Evolutionary conservation across 176 grass and related monocot species (phyloP).

Genomic region (Luzula sylvatica): DNA sequence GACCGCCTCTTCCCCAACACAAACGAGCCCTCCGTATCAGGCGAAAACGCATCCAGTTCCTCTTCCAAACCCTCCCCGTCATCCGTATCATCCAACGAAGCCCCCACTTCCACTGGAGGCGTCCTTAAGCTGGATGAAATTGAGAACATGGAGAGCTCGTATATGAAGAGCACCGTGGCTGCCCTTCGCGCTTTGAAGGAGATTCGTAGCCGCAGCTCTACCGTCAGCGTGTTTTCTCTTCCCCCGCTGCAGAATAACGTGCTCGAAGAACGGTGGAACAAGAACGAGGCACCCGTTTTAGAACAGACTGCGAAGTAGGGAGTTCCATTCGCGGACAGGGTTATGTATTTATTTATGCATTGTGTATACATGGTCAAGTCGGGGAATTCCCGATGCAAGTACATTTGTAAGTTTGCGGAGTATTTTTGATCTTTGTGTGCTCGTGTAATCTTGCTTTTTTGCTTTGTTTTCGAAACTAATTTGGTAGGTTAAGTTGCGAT

Average conservation of each 20-base stretch:
- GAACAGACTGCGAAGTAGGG: slow-evolving; percentile 71
- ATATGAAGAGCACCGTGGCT: slow-evolving; percentile 73
- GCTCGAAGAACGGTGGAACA: slow-evolving; percentile 49
- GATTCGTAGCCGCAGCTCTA: slow-evolving; percentile 75
- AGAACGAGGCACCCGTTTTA: slow-evolving; percentile 42
- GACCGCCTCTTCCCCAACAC: slow-evolving; percentile 58
- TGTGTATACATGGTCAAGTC: too few relatives aligned
- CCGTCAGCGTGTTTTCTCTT: slow-evolving; percentile 73
- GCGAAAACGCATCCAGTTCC: slow-evolving; percentile 1
- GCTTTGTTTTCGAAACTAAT: too few relatives aligned
- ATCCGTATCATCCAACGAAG: slow-evolving; percentile 18
- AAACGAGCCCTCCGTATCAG: slow-evolving; percentile 40
- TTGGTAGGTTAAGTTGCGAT: too few relatives aligned
- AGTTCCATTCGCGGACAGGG: too few relatives aligned
- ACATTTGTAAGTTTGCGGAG: too few relatives aligned
- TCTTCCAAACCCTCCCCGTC: background rate
- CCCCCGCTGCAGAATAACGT: slow-evolving; percentile 56
- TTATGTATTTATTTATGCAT: too few relatives aligned
- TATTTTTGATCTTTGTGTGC: too few relatives aligned
- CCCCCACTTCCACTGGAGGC: slow-evolving; percentile 11
- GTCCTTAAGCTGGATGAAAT: slow-evolving; percentile 74
- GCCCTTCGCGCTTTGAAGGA: slow-evolving; percentile 80
- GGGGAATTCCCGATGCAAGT: too few relatives aligned
- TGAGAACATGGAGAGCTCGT: slow-evolving; percentile 83
- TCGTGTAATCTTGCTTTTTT: too few relatives aligned